Conservation (phyloP, 1,284 basidiomycete genomes). For the Rhodotorula sp. region DNA sequence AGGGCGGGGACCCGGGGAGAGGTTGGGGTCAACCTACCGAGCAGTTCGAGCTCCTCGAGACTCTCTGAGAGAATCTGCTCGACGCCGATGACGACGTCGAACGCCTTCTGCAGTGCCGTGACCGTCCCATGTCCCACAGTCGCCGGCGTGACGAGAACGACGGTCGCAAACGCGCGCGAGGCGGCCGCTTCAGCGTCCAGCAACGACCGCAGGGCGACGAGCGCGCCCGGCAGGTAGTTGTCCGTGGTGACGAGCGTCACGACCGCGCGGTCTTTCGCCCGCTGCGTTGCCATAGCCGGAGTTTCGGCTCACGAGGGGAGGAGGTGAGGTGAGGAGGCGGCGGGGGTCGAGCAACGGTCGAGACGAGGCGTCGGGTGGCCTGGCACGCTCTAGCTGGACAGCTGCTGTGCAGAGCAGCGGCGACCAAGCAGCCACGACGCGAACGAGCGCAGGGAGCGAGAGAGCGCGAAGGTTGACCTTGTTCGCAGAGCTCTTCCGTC, state of each 20-base stretch:
- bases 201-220: conserved; percentile 79
- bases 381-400: too few species aligned
- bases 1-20: conserved; percentile 12
- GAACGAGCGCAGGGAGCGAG: too few species aligned
- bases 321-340: neutral
- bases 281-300: neutral
- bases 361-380: too few species aligned
- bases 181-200: conserved; percentile 58
- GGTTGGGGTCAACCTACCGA: conserved; percentile 63
- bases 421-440: too few species aligned
- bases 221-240: conserved; percentile 85
- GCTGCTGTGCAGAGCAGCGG: too few species aligned
- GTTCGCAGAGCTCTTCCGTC: too few species aligned
- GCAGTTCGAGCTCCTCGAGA: conserved; percentile 64
- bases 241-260: conserved; percentile 81
- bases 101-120: conserved; percentile 74
- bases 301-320: too few species aligned
- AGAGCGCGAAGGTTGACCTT: too few species aligned
- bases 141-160: conserved; percentile 90
- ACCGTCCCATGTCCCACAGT: conserved; percentile 83
- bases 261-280: conserved; percentile 17
- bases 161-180: conserved; percentile 69
- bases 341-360: too few species aligned
- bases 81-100: conserved; percentile 84
- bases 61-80: conserved; percentile 71